phyloP scores from a whole-genome alignment of 1,284 basidiomycete species.

The Calocybe gambosa region DNA sequence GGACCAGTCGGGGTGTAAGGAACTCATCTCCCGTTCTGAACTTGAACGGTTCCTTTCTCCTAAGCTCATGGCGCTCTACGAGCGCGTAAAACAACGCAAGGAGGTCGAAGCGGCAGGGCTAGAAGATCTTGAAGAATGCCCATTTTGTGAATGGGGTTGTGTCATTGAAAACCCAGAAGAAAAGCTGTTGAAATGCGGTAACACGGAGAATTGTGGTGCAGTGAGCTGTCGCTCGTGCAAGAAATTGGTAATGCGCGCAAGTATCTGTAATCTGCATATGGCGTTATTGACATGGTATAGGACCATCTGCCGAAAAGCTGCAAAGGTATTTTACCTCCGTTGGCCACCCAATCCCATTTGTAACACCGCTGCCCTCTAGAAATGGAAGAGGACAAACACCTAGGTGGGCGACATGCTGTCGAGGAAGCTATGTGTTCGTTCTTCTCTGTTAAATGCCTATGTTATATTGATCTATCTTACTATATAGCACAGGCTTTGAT shows the following conservation, averaged over 20 bases:
- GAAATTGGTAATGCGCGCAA: slow-evolving; percentile 46
- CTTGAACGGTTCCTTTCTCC: slow-evolving; percentile 54
- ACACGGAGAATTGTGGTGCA: slow-evolving; percentile 58
- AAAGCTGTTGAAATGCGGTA: slow-evolving; percentile 75
- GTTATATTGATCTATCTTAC: neutral
- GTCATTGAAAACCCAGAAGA: slow-evolving; percentile 76
- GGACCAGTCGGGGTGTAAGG: slow-evolving; percentile 70
- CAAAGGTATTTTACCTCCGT: slow-evolving; percentile 43
- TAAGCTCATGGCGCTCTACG: slow-evolving; percentile 64
- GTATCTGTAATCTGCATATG: neutral
- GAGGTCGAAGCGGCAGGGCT: slow-evolving; percentile 71
- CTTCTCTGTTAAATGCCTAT: neutral
- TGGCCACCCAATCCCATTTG: slow-evolving; percentile 1
- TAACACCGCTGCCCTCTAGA: slow-evolving; percentile 34
- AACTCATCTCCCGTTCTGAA: slow-evolving; percentile 62
- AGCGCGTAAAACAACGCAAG: slow-evolving; percentile 71
- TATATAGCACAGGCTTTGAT: slow-evolving; percentile 67
- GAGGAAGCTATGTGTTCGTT: slow-evolving; percentile 85
- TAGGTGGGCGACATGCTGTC: slow-evolving; percentile 69
- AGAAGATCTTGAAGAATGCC: slow-evolving; percentile 78
- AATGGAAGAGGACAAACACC: slow-evolving; percentile 61
- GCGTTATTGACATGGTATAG: slow-evolving; percentile 26
- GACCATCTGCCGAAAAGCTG: slow-evolving; percentile 88
- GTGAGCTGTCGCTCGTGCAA: slow-evolving; percentile 77
- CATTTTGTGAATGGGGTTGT: slow-evolving; percentile 79